Conservation (phyloP, 108 stramenopile species). For the Nitzschia sp. region DNA sequence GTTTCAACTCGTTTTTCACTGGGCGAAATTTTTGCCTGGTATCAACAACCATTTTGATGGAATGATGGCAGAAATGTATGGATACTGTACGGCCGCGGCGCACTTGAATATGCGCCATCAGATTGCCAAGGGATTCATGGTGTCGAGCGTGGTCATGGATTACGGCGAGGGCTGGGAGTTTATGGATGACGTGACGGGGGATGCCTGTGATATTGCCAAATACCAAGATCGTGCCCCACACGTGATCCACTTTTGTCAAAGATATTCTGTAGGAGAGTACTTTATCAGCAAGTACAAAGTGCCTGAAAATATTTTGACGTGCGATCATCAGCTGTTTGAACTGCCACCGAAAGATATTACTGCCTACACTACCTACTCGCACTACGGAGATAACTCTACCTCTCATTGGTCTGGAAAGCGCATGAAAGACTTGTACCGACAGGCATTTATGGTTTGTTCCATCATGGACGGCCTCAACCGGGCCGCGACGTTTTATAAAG, state of each 20-base stretch:
- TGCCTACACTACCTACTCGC: slow-evolving; percentile 18
- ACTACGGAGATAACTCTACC: slow-evolving; percentile 12
- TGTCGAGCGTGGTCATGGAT: slow-evolving; percentile 48
- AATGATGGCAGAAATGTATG: slow-evolving; percentile 57
- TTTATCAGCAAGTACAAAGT: slow-evolving; percentile 73
- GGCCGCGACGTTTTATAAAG: slow-evolving; percentile 74
- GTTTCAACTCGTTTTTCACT: slow-evolving; percentile 69
- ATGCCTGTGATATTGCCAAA: slow-evolving; percentile 32
- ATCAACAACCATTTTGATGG: slow-evolving; percentile 33
- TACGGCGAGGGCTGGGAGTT: slow-evolving; percentile 81
- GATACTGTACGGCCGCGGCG: slow-evolving; percentile 84
- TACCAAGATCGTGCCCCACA: slow-evolving; percentile 30
- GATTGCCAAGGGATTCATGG: slow-evolving; percentile 79
- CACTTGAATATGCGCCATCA: slow-evolving; percentile 77
- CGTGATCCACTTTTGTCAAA: slow-evolving; percentile 84
- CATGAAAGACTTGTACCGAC: slow-evolving; percentile 2
- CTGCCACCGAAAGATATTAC: slow-evolving; percentile 56
- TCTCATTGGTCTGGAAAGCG: slow-evolving; percentile 8
- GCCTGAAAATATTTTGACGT: slow-evolving; percentile 66
- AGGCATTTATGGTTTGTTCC: slow-evolving; percentile 60
- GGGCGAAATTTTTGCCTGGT: slow-evolving; percentile 48
- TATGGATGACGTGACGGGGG: slow-evolving; percentile 28
- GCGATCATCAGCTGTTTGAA: slow-evolving; percentile 61
- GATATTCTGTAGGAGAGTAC: slow-evolving; percentile 63
- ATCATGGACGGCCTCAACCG: slow-evolving; percentile 71